Conservation (phyloP, 441 rosid genomes). For the Gossypium trilobum region DNA sequence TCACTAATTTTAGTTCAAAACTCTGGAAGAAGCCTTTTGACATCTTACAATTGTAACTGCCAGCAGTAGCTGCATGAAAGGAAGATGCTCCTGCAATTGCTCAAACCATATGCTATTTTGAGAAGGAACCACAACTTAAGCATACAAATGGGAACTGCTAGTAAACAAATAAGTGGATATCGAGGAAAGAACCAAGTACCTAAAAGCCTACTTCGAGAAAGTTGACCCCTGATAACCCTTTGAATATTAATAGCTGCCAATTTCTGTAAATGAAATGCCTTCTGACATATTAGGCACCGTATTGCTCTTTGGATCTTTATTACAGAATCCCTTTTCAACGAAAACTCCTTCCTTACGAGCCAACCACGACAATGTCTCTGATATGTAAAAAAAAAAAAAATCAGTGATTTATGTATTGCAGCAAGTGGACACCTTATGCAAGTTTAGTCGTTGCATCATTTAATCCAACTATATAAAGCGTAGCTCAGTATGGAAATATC, state of each 20-base stretch:
- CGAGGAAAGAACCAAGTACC: slow-evolving; percentile 33
- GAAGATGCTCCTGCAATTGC: slow-evolving; percentile 39
- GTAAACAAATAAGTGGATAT: not conserved
- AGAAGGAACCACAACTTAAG: not conserved
- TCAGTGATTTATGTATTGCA: not conserved
- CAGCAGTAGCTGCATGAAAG: slow-evolving; percentile 15
- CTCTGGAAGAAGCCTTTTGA: slow-evolving; percentile 24
- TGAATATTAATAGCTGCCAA: slow-evolving; percentile 57
- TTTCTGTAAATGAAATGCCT: slow-evolving; percentile 26
- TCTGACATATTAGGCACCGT: slow-evolving; percentile 33
- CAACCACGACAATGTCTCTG: slow-evolving; percentile 58
- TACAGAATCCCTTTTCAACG: slow-evolving; percentile 36
- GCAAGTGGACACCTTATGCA: not conserved
- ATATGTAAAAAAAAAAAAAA: slow-evolving; percentile 7
- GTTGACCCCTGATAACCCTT: slow-evolving; percentile 44
- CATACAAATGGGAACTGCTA: not conserved
- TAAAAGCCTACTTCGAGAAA: slow-evolving; percentile 45
- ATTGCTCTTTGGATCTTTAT: slow-evolving; percentile 49
- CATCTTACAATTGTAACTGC: slow-evolving; percentile 15
- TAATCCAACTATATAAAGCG: not conserved
- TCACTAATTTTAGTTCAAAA: slow-evolving; percentile 22
- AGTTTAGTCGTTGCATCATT: not conserved
- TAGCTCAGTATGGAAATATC: not conserved
- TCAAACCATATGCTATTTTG: slow-evolving; percentile 6
- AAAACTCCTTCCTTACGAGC: slow-evolving; percentile 43